phyloP scores from a whole-genome alignment of 768 basidiomycete species.

The Peribolospora kevripleyi region DNA sequence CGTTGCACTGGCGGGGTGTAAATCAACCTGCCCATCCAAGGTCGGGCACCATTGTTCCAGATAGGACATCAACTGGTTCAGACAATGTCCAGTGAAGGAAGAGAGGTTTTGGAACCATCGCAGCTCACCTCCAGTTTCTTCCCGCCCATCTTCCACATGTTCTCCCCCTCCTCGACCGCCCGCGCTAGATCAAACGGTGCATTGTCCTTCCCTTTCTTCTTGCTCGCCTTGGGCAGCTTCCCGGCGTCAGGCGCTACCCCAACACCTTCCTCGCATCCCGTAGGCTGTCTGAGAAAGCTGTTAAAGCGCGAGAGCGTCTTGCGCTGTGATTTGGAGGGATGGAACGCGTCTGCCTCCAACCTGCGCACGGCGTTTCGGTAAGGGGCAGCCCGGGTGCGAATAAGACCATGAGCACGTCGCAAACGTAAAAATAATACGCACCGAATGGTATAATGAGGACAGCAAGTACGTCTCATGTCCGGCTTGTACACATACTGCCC shows the following conservation, averaged over 20 bases:
- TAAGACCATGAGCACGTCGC: not conserved
- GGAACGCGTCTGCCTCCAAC: conserved; percentile 41
- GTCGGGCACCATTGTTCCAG: not conserved
- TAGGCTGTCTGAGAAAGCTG: conserved; percentile 27
- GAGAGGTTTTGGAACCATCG: conserved; percentile 14
- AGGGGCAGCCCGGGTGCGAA: not conserved
- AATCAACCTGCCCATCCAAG: conserved; percentile 28
- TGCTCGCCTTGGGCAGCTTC: not conserved
- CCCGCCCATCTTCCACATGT: conserved; percentile 1
- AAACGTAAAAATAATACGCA: conserved; percentile 16
- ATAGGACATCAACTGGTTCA: conserved; percentile 1
- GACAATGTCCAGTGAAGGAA: not conserved
- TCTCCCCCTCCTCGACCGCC: conserved; percentile 2
- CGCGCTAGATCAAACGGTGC: conserved; percentile 10
- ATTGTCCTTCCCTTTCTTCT: conserved; percentile 13
- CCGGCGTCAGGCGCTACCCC: not conserved
- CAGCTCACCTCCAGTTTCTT: not conserved
- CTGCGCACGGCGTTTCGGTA: conserved; percentile 18
- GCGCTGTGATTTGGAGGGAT: conserved; percentile 46
- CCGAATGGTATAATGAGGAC: conserved; percentile 89
- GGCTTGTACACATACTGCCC: conserved; percentile 60
- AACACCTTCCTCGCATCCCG: not conserved
- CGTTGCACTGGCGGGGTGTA: conserved; percentile 55
- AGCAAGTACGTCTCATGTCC: conserved; percentile 55
- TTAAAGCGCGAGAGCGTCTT: conserved; percentile 63